Base-by-base conservation (phyloP, 805 yeast genomes). In the Starmerella sirachaensis region DNA sequence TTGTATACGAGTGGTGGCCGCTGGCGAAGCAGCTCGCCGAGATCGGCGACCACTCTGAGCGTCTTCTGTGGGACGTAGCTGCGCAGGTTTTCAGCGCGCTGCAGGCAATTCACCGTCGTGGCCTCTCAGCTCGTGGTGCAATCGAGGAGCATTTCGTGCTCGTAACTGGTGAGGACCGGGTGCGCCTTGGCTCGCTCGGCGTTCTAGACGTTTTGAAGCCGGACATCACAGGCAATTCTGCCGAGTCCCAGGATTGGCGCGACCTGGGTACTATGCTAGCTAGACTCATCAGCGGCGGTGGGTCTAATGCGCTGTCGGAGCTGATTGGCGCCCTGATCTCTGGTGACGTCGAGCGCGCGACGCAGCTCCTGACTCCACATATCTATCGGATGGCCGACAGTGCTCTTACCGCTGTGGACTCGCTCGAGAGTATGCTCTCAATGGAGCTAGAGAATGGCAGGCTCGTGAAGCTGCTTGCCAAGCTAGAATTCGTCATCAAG, bases 401-500 rank as follows among this genome's bases (percentile, higher is more conserved):
- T 9, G 42, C 57, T 11, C 44, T 48, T 6, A 39, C 42, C n/a
- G 41, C 41, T 16, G 44, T 35, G 13, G 61, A 59, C 38, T 31
- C 29, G 11, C 45, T 62, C 20, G 67, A 63, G 43, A 45, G 43
- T 2, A 48, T 52, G 18, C 60, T 91, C 27, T 57, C 73, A 12
- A 67, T 70, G 38, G 97, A 88, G 57, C 61, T 86, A 18, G 97
- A 91, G 56, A 91, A 91, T 57, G 91, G 81, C 3, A 66, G 97
- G 42, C 61, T 91, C 21, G 84, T 88, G 49, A 67, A 97, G 42
- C 65, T 91, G 29, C 62, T 88, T 53, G 65, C 85, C 41, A 91
- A 91, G 62, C 62, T 91, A 29, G 83, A 81, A 53, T 78, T 78
- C 48, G 72, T 84, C 19, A 64, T 77, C 41, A 86, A 80, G 45